Evolutionary conservation across 495 filamentous ascomycete species (phyloP).

Genomic region (Talaromyces ruber): DNA sequence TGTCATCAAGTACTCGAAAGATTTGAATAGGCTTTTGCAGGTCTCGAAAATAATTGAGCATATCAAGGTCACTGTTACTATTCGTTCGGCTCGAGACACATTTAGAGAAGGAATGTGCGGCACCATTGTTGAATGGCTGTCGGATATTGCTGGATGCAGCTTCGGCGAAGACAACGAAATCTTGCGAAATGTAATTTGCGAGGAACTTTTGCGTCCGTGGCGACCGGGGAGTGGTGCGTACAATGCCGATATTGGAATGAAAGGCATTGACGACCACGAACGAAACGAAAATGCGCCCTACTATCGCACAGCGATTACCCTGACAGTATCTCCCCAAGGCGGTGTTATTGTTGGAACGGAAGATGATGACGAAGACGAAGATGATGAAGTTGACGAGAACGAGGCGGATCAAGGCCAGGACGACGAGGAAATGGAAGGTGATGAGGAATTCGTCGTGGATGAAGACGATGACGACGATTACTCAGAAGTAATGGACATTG

Average conservation of each 20-base stretch:
- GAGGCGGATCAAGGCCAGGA: constrained; percentile 33
- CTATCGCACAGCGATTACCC: constrained; percentile 24
- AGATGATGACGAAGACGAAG: constrained; percentile 38
- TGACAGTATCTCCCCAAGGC: constrained; percentile 30
- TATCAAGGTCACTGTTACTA: constrained; percentile 92
- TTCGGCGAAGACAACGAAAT: constrained; percentile 74
- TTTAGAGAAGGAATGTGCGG: constrained; percentile 98
- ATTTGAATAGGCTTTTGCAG: constrained; percentile 60
- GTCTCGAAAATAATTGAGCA: constrained; percentile 82
- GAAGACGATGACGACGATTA: constrained; percentile 41
- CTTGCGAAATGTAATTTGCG: constrained; percentile 71
- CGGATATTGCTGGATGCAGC: constrained; percentile 85
- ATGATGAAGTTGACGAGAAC: constrained; percentile 40
- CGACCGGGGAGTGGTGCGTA: constrained; percentile 74
- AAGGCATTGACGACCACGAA: constrained; percentile 87
- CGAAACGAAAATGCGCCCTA: constrained; percentile 25
- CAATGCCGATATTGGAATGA: constrained; percentile 73
- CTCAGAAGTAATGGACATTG: constrained; percentile 42
- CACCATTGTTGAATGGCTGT: constrained; percentile 94
- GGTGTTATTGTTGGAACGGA: constrained; percentile 31
- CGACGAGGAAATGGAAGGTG: constrained; percentile 34
- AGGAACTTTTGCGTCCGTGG: constrained; percentile 85
- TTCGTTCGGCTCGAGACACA: constrained; percentile 85
- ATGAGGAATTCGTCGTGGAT: constrained; percentile 22
- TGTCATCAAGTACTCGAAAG: constrained; percentile 65